Conservation (phyloP, 2,329 filamentous ascomycete genomes). For the Thermoascus crustaceus region DNA sequence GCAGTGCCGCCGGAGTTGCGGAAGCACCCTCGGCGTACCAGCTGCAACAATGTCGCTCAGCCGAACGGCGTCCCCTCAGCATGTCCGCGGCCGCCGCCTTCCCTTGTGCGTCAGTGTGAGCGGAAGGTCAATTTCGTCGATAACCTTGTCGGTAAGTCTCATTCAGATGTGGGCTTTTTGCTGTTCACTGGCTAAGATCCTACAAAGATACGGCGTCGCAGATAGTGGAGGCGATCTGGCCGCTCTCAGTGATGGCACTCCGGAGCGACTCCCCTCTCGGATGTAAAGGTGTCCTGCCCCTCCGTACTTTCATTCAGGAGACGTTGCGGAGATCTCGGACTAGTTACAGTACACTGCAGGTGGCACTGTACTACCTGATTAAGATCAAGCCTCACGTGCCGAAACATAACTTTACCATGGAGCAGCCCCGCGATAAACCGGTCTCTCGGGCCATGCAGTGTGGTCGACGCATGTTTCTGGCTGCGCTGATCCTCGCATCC, state of each 20-base stretch:
- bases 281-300: conserved; percentile 70
- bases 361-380: conserved; percentile 91
- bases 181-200: conserved; percentile 18
- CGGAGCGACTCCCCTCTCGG: conserved; percentile 58
- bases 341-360: conserved; percentile 94
- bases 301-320: conserved; percentile 96
- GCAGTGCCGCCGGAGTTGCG: conserved; percentile 34
- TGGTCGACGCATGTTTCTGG: conserved; percentile 93
- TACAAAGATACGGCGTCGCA: conserved; percentile 84
- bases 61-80: conserved; percentile 36
- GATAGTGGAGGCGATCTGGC: conserved; percentile 97
- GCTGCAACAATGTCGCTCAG: conserved; percentile 46
- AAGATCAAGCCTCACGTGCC: conserved; percentile 88
- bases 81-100: conserved; percentile 58
- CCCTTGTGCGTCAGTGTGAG: conserved; percentile 77
- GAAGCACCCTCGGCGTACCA: conserved; percentile 47
- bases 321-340: conserved; percentile 89
- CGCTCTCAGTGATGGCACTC: conserved; percentile 72
- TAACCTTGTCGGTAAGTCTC: conserved; percentile 83
- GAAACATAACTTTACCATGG: conserved; percentile 73
- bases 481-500: conserved; percentile 87
- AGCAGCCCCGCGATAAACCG: conserved; percentile 66
- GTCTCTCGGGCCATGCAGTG: conserved; percentile 79
- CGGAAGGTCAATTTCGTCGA: conserved; percentile 94
- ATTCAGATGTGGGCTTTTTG: conserved; percentile 24